Evolutionary conservation across 2,329 filamentous ascomycete species (phyloP).

Genomic region (Fusarium napiforme): DNA sequence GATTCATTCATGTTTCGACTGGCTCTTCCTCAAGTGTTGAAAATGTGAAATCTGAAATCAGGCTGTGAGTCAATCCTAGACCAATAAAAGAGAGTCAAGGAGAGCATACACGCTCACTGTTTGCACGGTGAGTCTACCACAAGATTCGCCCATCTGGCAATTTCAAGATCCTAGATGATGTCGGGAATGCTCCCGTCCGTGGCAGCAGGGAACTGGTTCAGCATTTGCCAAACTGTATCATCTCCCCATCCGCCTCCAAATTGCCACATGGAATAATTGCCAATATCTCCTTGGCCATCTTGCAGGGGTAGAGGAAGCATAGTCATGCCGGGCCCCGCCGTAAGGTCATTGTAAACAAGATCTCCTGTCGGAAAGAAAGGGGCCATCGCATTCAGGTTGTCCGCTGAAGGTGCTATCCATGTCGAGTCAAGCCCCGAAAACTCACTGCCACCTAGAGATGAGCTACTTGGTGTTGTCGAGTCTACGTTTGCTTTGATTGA

Average conservation of each 20-base stretch:
- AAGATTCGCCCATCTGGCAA: background rate
- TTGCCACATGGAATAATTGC: conserved; percentile 52
- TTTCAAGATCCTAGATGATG: background rate
- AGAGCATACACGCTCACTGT: background rate
- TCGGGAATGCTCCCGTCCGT: conserved; percentile 17
- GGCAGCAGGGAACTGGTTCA: conserved; percentile 61
- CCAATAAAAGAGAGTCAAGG: background rate
- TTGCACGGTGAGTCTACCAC: background rate
- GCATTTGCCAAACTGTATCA: conserved; percentile 66
- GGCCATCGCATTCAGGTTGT: conserved; percentile 63
- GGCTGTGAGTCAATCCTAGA: background rate
- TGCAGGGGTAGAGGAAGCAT: conserved; percentile 31
- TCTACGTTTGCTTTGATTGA: conserved; percentile 2
- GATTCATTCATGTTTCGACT: background rate
- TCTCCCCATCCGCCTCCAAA: conserved; percentile 66
- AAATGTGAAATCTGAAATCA: background rate
- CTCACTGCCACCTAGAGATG: conserved; percentile 8
- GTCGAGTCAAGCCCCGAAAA: conserved; percentile 38
- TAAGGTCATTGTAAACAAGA: conserved; percentile 66
- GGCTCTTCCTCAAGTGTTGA: background rate
- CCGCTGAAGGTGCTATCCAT: conserved; percentile 57
- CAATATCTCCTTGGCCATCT: conserved; percentile 3
- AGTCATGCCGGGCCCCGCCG: conserved; percentile 52
- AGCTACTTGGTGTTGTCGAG: conserved; percentile 35
- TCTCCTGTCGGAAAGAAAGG: conserved; percentile 68